Conservation (phyloP, 148 eudicot genomes). For the Dianthus caryophyllus region DNA sequence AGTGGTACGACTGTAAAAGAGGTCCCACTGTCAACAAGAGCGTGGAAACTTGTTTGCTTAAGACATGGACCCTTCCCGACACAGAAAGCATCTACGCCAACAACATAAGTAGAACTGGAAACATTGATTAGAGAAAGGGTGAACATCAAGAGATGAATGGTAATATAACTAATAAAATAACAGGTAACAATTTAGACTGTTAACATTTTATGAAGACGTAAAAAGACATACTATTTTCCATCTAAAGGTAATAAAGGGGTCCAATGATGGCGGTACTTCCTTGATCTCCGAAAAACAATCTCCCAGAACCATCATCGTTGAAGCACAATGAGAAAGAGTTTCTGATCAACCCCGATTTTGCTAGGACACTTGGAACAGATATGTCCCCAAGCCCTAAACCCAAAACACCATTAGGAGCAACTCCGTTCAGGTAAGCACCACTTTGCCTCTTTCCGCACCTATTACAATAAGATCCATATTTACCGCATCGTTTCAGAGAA, state of each 20-base stretch:
- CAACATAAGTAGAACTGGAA: conserved; percentile 60
- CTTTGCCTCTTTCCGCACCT: conserved; percentile 95
- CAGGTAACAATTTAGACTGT: not conserved
- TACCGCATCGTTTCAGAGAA: not conserved
- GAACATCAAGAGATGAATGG: not conserved
- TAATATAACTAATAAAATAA: conserved; percentile 1
- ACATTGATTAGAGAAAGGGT: conserved; percentile 10
- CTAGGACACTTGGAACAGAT: conserved; percentile 80
- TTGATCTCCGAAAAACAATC: conserved; percentile 79
- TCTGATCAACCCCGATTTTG: conserved; percentile 65
- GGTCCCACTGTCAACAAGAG: conserved; percentile 85
- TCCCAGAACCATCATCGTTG: conserved; percentile 66
- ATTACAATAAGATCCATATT: not conserved
- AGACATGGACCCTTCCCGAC: conserved; percentile 64
- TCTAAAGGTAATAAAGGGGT: conserved; percentile 63
- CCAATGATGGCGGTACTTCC: conserved; percentile 53
- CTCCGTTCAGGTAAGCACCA: conserved; percentile 80
- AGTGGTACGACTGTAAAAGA: conserved; percentile 73
- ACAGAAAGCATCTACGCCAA: conserved; percentile 74
- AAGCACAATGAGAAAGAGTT: conserved; percentile 91
- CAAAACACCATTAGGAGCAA: conserved; percentile 94
- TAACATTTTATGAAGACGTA: not conserved
- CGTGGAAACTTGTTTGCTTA: conserved; percentile 58
- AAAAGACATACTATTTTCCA: conserved; percentile 57
- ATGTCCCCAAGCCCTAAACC: conserved; percentile 82